phyloP scores from a whole-genome alignment of 139 green algal genomes.

The Choricystis sp. region DNA sequence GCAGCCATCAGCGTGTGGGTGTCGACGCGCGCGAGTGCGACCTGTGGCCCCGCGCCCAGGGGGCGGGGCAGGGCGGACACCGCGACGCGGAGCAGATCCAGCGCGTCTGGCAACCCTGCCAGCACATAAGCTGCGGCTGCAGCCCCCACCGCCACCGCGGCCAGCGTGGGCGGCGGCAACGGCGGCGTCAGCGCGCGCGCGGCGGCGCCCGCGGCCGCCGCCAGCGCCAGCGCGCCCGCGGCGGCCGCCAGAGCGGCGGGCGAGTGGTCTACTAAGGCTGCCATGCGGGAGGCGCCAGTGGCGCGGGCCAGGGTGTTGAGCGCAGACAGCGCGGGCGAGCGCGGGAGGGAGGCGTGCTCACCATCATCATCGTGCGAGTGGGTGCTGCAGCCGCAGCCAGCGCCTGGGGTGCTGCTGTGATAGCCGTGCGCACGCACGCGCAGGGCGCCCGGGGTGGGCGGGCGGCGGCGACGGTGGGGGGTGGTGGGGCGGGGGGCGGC shows the following conservation, averaged over 20 bases:
- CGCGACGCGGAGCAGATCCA: constrained; percentile 13
- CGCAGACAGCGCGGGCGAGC: background rate
- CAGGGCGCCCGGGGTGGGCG: no score
- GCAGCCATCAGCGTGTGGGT: constrained; percentile 73
- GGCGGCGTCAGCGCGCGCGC: background rate
- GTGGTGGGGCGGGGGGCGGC: no score
- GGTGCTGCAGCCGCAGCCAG: no score
- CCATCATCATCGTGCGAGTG: constrained; percentile 9
- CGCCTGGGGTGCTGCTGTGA: no score
- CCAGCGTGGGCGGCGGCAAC: background rate
- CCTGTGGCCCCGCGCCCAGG: constrained; percentile 7
- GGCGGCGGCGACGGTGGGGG: no score
- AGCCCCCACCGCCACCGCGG: constrained; percentile 2
- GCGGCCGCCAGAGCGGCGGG: background rate
- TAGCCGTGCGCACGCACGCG: no score
- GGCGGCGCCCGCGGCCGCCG: background rate
- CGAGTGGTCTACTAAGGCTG: background rate
- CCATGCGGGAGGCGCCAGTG: background rate
- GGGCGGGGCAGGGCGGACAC: constrained; percentile 1
- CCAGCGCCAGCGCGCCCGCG: background rate
- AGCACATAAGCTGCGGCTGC: constrained; percentile 19
- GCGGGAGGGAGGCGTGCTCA: constrained; percentile 4
- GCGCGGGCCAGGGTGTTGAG: background rate
- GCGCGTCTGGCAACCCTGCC: constrained; percentile 13
- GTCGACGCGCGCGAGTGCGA: constrained; percentile 36